Evolutionary conservation across 306 rosid species (phyloP).

Genomic region (Carpinus viminea): DNA sequence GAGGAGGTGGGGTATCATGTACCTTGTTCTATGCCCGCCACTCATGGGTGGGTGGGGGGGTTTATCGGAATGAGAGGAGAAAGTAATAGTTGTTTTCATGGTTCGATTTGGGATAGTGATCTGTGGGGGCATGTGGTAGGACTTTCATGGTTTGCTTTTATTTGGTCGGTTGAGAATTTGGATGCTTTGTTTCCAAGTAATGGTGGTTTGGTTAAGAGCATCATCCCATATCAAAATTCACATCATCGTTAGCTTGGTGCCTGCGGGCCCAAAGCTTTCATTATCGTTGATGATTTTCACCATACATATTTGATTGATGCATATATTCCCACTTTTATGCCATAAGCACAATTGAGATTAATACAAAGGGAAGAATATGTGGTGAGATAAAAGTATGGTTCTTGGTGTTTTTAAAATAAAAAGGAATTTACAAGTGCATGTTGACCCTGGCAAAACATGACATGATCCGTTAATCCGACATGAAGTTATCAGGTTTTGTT

Average conservation of each 20-base stretch:
- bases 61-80: conserved; percentile 22
- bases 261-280: not conserved
- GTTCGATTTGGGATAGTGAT: conserved; percentile 16
- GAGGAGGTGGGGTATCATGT: conserved; percentile 3
- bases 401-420: no score
- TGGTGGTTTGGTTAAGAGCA: not conserved
- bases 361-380: no score
- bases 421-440: no score
- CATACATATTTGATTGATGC: no score
- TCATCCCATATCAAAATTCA: not conserved
- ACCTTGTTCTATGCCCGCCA: conserved; percentile 24
- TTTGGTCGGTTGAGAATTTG: conserved; percentile 17
- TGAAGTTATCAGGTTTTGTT: no score
- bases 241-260: no score
- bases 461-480: no score
- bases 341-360: no score
- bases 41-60: conserved; percentile 26
- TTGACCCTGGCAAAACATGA: no score
- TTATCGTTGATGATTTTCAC: not conserved
- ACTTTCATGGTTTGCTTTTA: conserved; percentile 20
- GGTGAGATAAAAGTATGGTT: no score
- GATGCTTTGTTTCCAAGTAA: conserved; percentile 14
- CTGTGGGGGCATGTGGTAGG: conserved; percentile 36
- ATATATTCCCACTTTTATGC: no score
- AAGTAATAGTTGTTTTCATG: conserved; percentile 5